phyloP scores from a whole-genome alignment of 805 yeast species.

The Wickerhamiella kurtzmanii region DNA sequence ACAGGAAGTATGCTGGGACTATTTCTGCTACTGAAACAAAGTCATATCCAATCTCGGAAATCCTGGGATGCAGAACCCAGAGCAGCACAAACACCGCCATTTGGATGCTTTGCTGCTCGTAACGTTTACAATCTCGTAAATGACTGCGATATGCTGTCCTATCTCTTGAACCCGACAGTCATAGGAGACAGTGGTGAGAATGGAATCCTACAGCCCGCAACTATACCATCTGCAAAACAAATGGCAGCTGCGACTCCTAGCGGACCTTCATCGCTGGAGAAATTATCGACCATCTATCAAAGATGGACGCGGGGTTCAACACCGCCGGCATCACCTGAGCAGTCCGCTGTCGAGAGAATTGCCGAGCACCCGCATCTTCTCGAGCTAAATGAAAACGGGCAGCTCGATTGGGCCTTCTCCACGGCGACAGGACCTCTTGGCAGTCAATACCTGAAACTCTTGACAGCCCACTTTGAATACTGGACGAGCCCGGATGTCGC shows the following conservation, averaged over 20 bases:
- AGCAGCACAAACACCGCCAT: conserved; percentile 12
- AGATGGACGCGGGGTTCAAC: neutral
- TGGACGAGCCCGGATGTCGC: conserved; percentile 81
- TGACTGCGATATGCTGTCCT: conserved; percentile 85
- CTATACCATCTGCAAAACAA: neutral
- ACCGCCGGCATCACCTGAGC: conserved; percentile 1
- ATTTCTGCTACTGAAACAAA: conserved; percentile 15
- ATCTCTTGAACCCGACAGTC: conserved; percentile 73
- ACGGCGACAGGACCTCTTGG: conserved; percentile 46
- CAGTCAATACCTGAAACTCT: conserved; percentile 63
- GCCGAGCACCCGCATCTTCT: conserved; percentile 25
- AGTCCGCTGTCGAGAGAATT: neutral
- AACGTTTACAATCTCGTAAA: conserved; percentile 75
- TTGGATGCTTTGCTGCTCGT: conserved; percentile 46
- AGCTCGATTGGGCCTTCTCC: conserved; percentile 64
- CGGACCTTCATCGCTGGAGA: neutral
- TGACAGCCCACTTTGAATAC: conserved; percentile 81
- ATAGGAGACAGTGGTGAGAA: conserved; percentile 22
- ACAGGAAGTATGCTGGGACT: conserved; percentile 20
- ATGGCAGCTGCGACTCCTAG: conserved; percentile 1
- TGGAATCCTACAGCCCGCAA: neutral
- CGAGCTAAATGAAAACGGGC: conserved; percentile 57
- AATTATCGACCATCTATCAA: neutral
- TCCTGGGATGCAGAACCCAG: conserved; percentile 3
- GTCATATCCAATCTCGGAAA: conserved; percentile 8